Percentiles rank a stretch among this genome's conserved stretches.
phyloP scores from a whole-genome alignment of 2,329 filamentous ascomycete genomes.

The Penicillium decumbens region DNA sequence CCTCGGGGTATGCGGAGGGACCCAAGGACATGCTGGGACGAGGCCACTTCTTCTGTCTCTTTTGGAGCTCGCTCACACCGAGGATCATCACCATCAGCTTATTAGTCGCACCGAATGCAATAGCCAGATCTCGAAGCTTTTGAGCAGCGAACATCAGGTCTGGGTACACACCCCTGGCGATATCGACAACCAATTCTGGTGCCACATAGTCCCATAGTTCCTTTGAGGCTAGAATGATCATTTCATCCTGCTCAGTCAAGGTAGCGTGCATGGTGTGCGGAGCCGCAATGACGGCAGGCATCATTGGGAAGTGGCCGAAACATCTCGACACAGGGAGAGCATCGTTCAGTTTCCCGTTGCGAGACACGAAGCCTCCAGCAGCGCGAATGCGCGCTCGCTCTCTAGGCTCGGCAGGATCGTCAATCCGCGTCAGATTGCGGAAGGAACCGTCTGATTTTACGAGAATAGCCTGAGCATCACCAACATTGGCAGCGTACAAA shows the following conservation, averaged over 20 bases:
- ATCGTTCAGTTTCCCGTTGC: slow-evolving; percentile 91
- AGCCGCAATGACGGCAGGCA: slow-evolving; percentile 87
- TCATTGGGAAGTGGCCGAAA: slow-evolving; percentile 89
- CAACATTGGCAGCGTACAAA: slow-evolving; percentile 90
- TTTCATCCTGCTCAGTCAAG: slow-evolving; percentile 84
- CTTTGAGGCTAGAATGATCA: slow-evolving; percentile 82
- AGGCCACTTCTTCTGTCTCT: slow-evolving; percentile 68
- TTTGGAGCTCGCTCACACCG: slow-evolving; percentile 84
- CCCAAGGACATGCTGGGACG: slow-evolving; percentile 83
- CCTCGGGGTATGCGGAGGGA: slow-evolving; percentile 65
- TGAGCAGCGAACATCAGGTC: slow-evolving; percentile 95
- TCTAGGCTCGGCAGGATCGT: slow-evolving; percentile 80
- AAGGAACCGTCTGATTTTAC: slow-evolving; percentile 84
- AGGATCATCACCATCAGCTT: slow-evolving; percentile 99
- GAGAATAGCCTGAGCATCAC: slow-evolving; percentile 90
- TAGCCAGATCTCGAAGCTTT: slow-evolving; percentile 88
- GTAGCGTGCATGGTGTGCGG: slow-evolving; percentile 75
- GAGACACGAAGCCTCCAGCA: slow-evolving; percentile 90
- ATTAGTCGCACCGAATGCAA: slow-evolving; percentile 86
- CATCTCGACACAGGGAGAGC: slow-evolving; percentile 84
- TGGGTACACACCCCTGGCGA: slow-evolving; percentile 76
- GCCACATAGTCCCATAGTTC: slow-evolving; percentile 95
- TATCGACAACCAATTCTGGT: slow-evolving; percentile 84
- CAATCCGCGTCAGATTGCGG: slow-evolving; percentile 79
- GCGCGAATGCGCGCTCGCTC: slow-evolving; percentile 88